phyloP scores from a whole-genome alignment of 2,329 filamentous ascomycete genomes.

The Aureobasidium sp. region DNA sequence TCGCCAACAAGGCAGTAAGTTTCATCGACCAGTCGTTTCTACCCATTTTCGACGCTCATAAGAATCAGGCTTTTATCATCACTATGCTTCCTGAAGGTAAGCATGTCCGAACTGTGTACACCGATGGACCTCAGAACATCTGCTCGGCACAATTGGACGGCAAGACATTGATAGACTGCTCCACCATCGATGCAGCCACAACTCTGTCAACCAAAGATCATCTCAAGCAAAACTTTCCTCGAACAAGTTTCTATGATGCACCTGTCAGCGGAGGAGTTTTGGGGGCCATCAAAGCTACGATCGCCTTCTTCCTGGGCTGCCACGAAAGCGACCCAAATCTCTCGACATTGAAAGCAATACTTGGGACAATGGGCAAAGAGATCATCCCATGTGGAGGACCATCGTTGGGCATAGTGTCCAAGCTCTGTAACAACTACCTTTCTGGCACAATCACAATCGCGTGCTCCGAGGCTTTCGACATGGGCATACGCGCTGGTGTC shows the following conservation, averaged over 20 bases:
- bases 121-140: conserved; percentile 38
- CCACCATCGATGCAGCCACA: conserved; percentile 49
- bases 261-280: conserved; percentile 48
- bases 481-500: conserved; percentile 52
- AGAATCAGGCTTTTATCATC: conserved; percentile 40
- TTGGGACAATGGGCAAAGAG: conserved; percentile 47
- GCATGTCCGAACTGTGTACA: conserved; percentile 46
- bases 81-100: conserved; percentile 50
- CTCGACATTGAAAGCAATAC: conserved; percentile 36
- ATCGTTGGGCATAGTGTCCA: conserved; percentile 51
- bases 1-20: conserved; percentile 45
- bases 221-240: conserved; percentile 29
- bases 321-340: conserved; percentile 41
- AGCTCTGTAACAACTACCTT: conserved; percentile 56
- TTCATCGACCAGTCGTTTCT: not conserved
- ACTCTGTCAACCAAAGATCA: conserved; percentile 16
- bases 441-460: conserved; percentile 54
- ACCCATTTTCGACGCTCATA: not conserved
- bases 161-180: conserved; percentile 49
- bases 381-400: conserved; percentile 51
- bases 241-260: conserved; percentile 46
- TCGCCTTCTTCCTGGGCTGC: conserved; percentile 51
- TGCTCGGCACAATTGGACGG: conserved; percentile 35
- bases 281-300: conserved; percentile 45
- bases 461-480: conserved; percentile 52